phyloP scores from a whole-genome alignment of 768 basidiomycete genomes.

The Lyophyllum atratum region DNA sequence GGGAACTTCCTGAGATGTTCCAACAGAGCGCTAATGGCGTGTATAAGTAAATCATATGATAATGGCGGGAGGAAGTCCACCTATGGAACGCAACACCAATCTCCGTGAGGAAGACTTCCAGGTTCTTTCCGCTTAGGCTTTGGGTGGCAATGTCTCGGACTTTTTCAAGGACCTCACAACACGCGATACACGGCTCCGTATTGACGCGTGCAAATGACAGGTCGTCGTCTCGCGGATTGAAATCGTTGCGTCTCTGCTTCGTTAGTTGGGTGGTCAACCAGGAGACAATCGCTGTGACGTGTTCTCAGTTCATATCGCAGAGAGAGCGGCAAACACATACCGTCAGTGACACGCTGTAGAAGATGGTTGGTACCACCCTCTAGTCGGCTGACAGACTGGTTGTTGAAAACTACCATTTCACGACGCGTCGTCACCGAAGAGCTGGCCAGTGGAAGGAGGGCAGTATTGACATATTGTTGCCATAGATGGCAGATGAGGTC shows the following conservation, averaged over 20 bases:
- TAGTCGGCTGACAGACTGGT: constrained; percentile 79
- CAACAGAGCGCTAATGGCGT: constrained; percentile 67
- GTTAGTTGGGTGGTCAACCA: constrained; percentile 78
- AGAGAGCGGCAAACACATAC: constrained; percentile 46
- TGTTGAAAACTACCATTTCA: constrained; percentile 93
- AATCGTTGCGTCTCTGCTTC: constrained; percentile 95
- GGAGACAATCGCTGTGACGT: constrained; percentile 57
- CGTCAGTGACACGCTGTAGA: constrained; percentile 80
- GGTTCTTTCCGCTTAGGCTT: constrained; percentile 88
- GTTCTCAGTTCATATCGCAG: not conserved
- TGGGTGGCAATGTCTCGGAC: constrained; percentile 75
- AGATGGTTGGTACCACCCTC: constrained; percentile 83
- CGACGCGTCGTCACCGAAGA: constrained; percentile 85
- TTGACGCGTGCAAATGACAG: constrained; percentile 92
- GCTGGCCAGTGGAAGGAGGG: constrained; percentile 83
- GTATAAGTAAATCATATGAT: not conserved
- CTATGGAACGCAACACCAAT: constrained; percentile 94
- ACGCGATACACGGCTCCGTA: constrained; percentile 88
- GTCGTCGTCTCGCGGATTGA: constrained; percentile 96
- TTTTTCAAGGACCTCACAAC: constrained; percentile 83
- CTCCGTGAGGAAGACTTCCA: constrained; percentile 90
- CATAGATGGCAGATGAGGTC: constrained; percentile 94
- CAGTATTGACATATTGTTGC: constrained; percentile 95
- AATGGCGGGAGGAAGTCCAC: constrained; percentile 34
- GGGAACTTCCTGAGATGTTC: constrained; percentile 97